Base-by-base conservation (phyloP, 1,284 basidiomycete species). In the Leccinum colubrinum region DNA sequence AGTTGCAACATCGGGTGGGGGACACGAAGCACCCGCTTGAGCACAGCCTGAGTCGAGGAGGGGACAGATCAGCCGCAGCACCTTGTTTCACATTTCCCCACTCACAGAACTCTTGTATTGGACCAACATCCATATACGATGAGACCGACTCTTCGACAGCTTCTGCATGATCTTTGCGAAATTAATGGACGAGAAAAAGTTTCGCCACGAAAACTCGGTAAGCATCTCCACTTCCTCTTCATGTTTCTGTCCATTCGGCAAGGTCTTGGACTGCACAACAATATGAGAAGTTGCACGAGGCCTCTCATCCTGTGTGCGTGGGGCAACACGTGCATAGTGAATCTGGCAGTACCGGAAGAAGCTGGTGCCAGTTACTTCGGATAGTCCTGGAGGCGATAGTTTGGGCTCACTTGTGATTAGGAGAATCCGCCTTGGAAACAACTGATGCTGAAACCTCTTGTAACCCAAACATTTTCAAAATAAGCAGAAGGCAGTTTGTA, bases 111-210 rank as follows among this genome's bases (percentile, higher is more conserved):
- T 97, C 81, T 99, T 99, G 81, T 99, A 98, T 75, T 98, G 95
- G 22, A 97, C 94, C 64, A 99, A 83, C 84, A 99, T 90, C 80
- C 94, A 89, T 65, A 99, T 97, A 22, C 97, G 85, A 75, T 98
- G 95, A 7, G 94, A 93, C 50, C 95, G 90, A 67, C 92, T 88
- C 77, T 99, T 99, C 2, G 95, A 97, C 65, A 99, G 77, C 78
- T 98, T 98, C 75, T 99, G 97, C 85, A 99, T 90, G 66, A 99
- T 94, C 74, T 95, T 95, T 27, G 97, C 93, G 73, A 98, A 98
- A 76, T 98, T 98, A 78, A 98, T 97, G n/a, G 90, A 89, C 8
- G 95, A 87, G 77, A 98, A 99, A 76, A 99, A 98, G 78, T 99
- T 99, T 59, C 97, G 82, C 95, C 97, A 99, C 4, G 95, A 97